Evolutionary conservation across 148 eudicot species (phyloP), one percentile per base, ranked within the genome.

Genomic region (Dysphania ambrosioides): DNA sequence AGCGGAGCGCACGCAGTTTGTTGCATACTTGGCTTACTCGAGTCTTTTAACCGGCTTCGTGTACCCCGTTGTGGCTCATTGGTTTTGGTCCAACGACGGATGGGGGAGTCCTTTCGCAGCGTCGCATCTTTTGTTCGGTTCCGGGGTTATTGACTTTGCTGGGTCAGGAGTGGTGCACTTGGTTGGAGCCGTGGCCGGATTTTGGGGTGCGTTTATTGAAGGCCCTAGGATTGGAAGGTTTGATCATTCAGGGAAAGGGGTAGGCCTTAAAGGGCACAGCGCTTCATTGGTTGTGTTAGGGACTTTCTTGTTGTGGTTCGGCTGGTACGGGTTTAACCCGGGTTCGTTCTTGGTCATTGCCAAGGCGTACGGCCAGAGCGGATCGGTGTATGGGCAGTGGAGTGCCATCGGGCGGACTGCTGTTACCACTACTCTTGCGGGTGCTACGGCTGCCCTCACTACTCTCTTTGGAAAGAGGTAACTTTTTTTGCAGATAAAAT

Each of bases 181-280:
- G 68, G 84, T 84, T 0, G 86, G 88, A 24, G 86, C 82, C 19
- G 79, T 86, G 34, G 86, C 88, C 4, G 86, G 86, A 27, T 66
- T 83, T 15, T 86, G 83, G 86, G 86, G 88, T 1, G 85, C 88
- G 26, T 62, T 77, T 8, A 83, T 86, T 7, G 88, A 83, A 62
- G 88, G 88, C 5, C 88, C 88, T 24, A 44, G 85, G n/a, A 81
- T 83, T 10, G 86, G 88, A 44, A 75, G 86, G 75, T 86, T 86
- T 62, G 86, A 86, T 59, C 81, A 75, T 21, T 11, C 44, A 11
- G 83, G 85, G 11, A 53, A 62, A 27, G 58, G 72, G 3, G 84
- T 73, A 11, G 40, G 75, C 9, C 15, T 84, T 5, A 80, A 81
- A 16, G 87, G 84, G 2, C 84, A 83, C 19, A 83, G 63, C 49